Base-by-base conservation (phyloP, 305 asterid species). In the Fraxinus dipetala region DNA sequence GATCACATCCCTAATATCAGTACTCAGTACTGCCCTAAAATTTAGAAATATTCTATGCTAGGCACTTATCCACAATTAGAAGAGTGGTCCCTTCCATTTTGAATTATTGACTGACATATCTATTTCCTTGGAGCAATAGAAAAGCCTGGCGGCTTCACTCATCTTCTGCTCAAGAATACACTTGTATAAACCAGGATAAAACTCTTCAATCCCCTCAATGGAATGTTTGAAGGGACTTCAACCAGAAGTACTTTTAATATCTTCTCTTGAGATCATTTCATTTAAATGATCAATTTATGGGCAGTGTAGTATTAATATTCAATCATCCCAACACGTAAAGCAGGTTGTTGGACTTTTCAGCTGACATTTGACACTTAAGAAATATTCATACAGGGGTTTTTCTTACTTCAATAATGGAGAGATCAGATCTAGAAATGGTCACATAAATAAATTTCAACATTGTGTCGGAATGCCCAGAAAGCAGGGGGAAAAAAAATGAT, bases 371-470 rank as follows among this genome's bases (percentile, higher is more conserved):
- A 54, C 63, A 5, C 61, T 51, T 54, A 0, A 11, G 35, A 3
- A 10, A 67, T 26, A 67, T 48, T 14, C 59, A 48, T 48, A 48
- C 16, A 48, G 6, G 14, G 72, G 34, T 31, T 22, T 63, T 63
- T 63, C 72, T 63, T 63, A 24, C 35, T 63, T 63, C 30, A 63
- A 63, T 9, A 24, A 24, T 24, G 78, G 10, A 28, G 18, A 16
- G 80, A 63, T 63, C 83, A 69, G 10, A 76, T 74, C 36, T 34
- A 40, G 16, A 67, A 54, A 51, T 35, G 28, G 48, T 38, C 75
- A 11, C 81, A 56, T 43, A 36, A 36, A 54, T 38, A 78, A 81
- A 63, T 43, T 78, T 75, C 45, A 22, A 51, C 14, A 69, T 40
- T 34, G 79, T 76, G 18, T 70, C 20, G 14, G 13, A 48, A 82